Conservation (phyloP, 1,284 basidiomycete species). For the Marasmius oreades region DNA sequence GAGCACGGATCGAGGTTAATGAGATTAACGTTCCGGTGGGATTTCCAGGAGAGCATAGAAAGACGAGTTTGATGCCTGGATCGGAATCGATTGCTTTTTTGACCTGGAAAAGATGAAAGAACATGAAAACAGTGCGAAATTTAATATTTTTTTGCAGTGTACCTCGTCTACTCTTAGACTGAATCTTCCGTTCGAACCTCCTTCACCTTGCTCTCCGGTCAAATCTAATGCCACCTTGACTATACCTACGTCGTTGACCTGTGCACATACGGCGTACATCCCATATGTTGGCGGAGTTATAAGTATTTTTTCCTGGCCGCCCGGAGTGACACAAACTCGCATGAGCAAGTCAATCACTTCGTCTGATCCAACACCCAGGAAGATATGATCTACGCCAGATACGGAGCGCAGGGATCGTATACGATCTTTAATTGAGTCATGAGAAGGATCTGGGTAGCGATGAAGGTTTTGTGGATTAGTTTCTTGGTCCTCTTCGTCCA, state of each 20-base stretch:
- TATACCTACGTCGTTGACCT: conserved; percentile 90
- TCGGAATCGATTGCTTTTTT: conserved; percentile 66
- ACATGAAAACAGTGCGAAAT: neutral
- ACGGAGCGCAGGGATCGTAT: conserved; percentile 74
- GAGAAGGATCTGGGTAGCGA: conserved; percentile 85
- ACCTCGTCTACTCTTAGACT: conserved; percentile 77
- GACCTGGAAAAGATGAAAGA: conserved; percentile 45
- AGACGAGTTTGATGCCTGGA: conserved; percentile 84
- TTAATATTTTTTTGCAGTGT: conserved; percentile 20
- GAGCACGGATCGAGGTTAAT: conserved; percentile 61
- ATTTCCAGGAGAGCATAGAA: conserved; percentile 97
- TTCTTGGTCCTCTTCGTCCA: conserved; percentile 28
- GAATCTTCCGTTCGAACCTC: conserved; percentile 74
- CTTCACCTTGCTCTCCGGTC: conserved; percentile 52
- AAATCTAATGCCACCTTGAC: conserved; percentile 80
- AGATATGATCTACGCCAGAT: conserved; percentile 70
- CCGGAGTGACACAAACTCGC: conserved; percentile 84
- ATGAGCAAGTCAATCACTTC: conserved; percentile 96
- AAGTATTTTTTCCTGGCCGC: conserved; percentile 71
- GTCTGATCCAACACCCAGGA: conserved; percentile 96
- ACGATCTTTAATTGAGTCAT: conserved; percentile 75
- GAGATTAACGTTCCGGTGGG: conserved; percentile 91
- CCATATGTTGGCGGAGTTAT: conserved; percentile 96
- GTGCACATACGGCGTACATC: conserved; percentile 95
- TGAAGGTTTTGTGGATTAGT: conserved; percentile 55